These are phyloP conservation scores for Colletotrichum sp. DNA, from an alignment of 2,329 filamentous ascomycete genomes.

Conservation along the genomic window DNA sequence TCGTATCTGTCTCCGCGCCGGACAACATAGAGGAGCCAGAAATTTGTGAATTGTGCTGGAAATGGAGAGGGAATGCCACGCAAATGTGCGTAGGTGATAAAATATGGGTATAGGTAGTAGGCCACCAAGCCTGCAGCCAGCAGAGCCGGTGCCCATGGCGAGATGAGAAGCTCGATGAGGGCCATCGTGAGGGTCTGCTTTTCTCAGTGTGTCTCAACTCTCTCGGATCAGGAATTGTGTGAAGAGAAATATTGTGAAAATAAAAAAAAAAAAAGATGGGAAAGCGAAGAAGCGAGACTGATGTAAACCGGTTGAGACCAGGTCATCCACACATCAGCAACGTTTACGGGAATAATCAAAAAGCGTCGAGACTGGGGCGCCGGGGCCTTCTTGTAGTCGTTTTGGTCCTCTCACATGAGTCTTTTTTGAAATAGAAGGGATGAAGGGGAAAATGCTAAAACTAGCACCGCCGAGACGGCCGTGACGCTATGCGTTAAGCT, in stretches of 20 bases:
- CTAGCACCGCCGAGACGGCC: not conserved
- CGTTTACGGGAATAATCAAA: not conserved
- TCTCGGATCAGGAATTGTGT: not conserved
- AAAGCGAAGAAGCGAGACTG: not conserved
- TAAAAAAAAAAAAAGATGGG: not conserved
- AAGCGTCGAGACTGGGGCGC: not conserved
- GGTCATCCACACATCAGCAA: not conserved
- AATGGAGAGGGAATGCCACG: conserved; percentile 67
- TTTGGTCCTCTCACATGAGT: not conserved
- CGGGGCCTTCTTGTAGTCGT: not conserved
- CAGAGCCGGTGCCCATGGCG: conserved; percentile 16
- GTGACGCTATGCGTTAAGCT: not conserved
- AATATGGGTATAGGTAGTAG: conserved; percentile 56
- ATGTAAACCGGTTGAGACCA: not conserved
- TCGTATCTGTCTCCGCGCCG: conserved; percentile 70
- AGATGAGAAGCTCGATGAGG: conserved; percentile 4
- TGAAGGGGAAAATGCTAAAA: not conserved
- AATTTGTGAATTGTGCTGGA: conserved; percentile 70
- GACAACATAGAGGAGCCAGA: conserved; percentile 76
- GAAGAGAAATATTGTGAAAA: not conserved
- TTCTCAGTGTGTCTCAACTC: not conserved
- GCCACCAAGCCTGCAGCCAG: not conserved
- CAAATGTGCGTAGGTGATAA: conserved; percentile 57
- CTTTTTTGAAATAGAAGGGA: not conserved
- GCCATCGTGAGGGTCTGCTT: not conserved